phyloP scores from a whole-genome alignment of 1,139 yeast species.

The Taphrina flavorubra region DNA sequence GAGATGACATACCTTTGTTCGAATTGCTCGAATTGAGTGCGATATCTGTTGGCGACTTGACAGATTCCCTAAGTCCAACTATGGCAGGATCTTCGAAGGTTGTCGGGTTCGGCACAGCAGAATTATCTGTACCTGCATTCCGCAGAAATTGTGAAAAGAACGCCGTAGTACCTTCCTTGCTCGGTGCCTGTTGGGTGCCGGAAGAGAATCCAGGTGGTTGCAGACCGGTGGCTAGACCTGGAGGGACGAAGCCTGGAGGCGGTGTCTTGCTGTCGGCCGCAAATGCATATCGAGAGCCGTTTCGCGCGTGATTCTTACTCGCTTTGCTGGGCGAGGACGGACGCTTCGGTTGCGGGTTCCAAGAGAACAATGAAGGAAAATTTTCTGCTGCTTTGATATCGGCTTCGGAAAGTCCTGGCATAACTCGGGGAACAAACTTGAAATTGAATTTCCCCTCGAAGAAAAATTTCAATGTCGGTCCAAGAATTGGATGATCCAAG shows the following conservation, averaged over 20 bases:
- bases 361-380: conserved; percentile 23
- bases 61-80: conserved; percentile 9
- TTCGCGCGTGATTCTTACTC: conserved; percentile 23
- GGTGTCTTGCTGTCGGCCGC: conserved; percentile 32
- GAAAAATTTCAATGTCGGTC: conserved; percentile 22
- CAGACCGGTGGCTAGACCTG: conserved; percentile 31
- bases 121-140: conserved; percentile 6
- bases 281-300: conserved; percentile 36
- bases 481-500: conserved; percentile 22
- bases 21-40: conserved; percentile 4
- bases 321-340: conserved; percentile 36
- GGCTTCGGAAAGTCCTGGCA: conserved; percentile 33
- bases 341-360: conserved; percentile 27
- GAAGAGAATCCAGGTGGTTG: conserved; percentile 36
- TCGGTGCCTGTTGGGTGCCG: neutral
- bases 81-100: conserved; percentile 28
- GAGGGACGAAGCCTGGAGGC: conserved; percentile 38
- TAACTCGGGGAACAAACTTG: conserved; percentile 19
- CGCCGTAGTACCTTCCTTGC: conserved; percentile 23
- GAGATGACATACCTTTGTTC: conserved; percentile 12
- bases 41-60: conserved; percentile 10
- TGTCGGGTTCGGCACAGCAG: neutral
- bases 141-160: conserved; percentile 23
- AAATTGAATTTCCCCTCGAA: conserved; percentile 23
- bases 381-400: conserved; percentile 33